Percentiles rank a stretch among this genome's conserved stretches.
phyloP scores from a whole-genome alignment of 371 early-diverging fungal species.

The Synchytrium microbalum region DNA sequence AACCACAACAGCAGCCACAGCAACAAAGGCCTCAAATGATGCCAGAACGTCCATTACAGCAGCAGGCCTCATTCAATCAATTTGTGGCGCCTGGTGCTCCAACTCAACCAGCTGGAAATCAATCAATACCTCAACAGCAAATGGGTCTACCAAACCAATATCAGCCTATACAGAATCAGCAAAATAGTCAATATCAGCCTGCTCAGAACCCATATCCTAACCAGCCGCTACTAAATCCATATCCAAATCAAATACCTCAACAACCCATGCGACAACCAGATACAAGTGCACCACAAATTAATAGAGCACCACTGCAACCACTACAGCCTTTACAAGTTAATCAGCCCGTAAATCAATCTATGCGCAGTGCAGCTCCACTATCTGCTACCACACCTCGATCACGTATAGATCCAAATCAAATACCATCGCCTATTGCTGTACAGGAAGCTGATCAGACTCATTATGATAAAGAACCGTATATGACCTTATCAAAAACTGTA shows the following conservation, averaged over 20 bases:
- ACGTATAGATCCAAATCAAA: conserved; percentile 84
- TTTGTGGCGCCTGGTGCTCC: not conserved
- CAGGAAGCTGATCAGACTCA: conserved; percentile 67
- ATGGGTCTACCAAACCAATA: too few species aligned
- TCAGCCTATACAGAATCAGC: too few species aligned
- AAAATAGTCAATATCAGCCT: too few species aligned
- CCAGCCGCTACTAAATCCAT: not conserved
- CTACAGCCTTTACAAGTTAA: not conserved
- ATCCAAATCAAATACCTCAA: not conserved
- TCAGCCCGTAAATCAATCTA: not conserved
- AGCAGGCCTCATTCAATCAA: not conserved
- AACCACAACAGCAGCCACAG: too few species aligned
- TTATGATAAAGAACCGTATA: conserved; percentile 56
- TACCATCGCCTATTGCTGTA: conserved; percentile 82
- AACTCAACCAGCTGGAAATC: not conserved
- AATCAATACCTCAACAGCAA: not conserved
- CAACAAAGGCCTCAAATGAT: too few species aligned
- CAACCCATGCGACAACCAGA: not conserved
- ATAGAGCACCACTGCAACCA: not conserved
- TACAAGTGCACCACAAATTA: too few species aligned
- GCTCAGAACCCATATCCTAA: too few species aligned
- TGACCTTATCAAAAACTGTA: conserved; percentile 57
- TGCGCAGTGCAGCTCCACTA: not conserved
- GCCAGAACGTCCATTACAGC: too few species aligned
- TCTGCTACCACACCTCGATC: conserved; percentile 10